These are phyloP conservation scores for Tricharina praecox DNA, from an alignment of 495 filamentous ascomycete species.

Conservation along the genomic window DNA sequence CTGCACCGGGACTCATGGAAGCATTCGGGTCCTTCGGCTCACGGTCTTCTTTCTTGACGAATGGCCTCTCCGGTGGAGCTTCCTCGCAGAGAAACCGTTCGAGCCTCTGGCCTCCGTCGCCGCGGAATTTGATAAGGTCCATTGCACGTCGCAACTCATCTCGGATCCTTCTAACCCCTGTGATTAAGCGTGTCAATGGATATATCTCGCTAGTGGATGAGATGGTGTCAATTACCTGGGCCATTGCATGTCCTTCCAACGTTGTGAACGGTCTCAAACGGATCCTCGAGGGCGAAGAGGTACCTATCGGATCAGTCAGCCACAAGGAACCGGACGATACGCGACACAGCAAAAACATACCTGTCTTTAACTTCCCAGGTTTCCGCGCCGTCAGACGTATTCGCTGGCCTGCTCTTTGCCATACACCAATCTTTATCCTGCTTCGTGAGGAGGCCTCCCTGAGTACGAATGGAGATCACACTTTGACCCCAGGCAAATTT, in stretches of 20 bases:
- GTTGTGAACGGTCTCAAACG: slow-evolving; percentile 70
- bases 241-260: slow-evolving; percentile 66
- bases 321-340: too few relatives aligned
- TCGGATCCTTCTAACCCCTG: slow-evolving; percentile 47
- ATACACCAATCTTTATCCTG: slow-evolving; percentile 59
- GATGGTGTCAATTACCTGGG: slow-evolving; percentile 30
- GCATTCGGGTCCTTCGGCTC: background rate
- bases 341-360: too few relatives aligned
- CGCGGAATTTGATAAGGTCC: slow-evolving; percentile 37
- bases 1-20: background rate
- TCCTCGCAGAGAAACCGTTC: slow-evolving; percentile 20
- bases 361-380: slow-evolving; percentile 9
- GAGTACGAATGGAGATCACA: slow-evolving; percentile 53
- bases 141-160: slow-evolving; percentile 65
- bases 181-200: background rate
- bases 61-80: slow-evolving; percentile 22
- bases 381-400: slow-evolving; percentile 4
- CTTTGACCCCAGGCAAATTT: slow-evolving; percentile 54
- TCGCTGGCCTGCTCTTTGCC: slow-evolving; percentile 38
- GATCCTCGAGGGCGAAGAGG: slow-evolving; percentile 73
- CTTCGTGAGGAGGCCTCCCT: slow-evolving; percentile 50
- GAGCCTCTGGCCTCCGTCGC: slow-evolving; percentile 17
- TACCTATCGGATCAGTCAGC: too few relatives aligned
- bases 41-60: slow-evolving; percentile 11
- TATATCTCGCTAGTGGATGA: background rate